phyloP scores from a whole-genome alignment of 2,329 filamentous ascomycete species.

The Thelonectria blattea region DNA sequence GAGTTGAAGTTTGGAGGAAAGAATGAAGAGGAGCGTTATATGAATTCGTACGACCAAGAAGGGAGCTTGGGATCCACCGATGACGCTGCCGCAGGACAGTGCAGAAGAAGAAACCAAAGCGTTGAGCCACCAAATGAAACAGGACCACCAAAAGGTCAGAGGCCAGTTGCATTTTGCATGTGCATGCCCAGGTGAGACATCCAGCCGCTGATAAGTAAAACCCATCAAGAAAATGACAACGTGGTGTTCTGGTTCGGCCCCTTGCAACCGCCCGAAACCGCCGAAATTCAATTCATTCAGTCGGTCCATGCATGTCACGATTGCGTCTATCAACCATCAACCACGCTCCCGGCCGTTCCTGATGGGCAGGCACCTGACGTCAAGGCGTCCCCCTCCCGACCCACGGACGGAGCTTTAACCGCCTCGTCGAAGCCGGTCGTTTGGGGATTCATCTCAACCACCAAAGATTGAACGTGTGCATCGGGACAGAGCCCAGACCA shows the following conservation, averaged over 20 bases:
- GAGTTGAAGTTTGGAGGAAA: background rate
- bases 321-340: constrained; percentile 4
- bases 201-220: background rate
- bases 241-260: constrained; percentile 4
- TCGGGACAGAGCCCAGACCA: constrained; percentile 7
- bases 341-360: constrained; percentile 32
- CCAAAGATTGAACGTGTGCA: too few relatives aligned
- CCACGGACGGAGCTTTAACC: too few relatives aligned
- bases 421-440: background rate
- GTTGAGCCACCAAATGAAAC: background rate
- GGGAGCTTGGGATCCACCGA: constrained; percentile 27
- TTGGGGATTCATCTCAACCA: too few relatives aligned
- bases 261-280: constrained; percentile 3
- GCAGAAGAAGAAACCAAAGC: constrained; percentile 22
- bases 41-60: background rate
- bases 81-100: constrained; percentile 26
- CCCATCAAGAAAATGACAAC: background rate
- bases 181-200: background rate
- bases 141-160: too few relatives aligned
- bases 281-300: constrained; percentile 4
- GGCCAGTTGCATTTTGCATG: background rate
- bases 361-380: constrained; percentile 39
- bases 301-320: too few relatives aligned
- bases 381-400: constrained; percentile 26
- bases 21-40: constrained; percentile 2